These are phyloP conservation scores for Poa annua DNA, from an alignment of 176 grass and related monocot species.

Conservation along the genomic window DNA sequence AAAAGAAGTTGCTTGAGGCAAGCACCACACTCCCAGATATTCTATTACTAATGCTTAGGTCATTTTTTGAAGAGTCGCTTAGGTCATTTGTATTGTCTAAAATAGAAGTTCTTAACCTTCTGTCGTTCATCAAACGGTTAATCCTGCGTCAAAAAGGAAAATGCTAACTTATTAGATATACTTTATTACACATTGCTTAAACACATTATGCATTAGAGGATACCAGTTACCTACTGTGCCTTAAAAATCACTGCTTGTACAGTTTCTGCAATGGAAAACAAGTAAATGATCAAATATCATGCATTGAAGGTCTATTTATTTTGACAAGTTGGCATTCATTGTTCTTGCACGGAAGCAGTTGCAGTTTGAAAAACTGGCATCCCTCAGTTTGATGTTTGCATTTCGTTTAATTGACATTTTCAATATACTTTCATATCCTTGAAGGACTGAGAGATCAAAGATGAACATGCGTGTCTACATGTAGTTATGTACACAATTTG, in stretches of 20 bases:
- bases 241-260: background rate
- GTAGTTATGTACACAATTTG: background rate
- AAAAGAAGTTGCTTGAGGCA: too few species aligned
- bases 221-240: background rate
- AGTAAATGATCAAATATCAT: background rate
- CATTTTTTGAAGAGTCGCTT: too few species aligned
- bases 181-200: background rate
- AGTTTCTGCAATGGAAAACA: background rate
- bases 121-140: too few species aligned
- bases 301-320: background rate
- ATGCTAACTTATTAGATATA: background rate
- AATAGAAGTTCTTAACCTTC: too few species aligned
- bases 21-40: too few species aligned
- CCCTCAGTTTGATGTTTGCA: background rate
- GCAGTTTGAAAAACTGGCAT: too few species aligned
- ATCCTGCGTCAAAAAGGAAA: background rate
- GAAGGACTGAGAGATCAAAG: background rate
- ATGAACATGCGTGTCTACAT: constrained; percentile 5
- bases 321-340: background rate
- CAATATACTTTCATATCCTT: background rate
- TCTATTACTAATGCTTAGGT: too few species aligned
- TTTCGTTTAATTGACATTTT: background rate
- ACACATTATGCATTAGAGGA: background rate
- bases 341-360: background rate
- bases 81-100: too few species aligned